phyloP scores from a whole-genome alignment of 2,329 filamentous ascomycete species.

The Cladosporium cucumerinum region DNA sequence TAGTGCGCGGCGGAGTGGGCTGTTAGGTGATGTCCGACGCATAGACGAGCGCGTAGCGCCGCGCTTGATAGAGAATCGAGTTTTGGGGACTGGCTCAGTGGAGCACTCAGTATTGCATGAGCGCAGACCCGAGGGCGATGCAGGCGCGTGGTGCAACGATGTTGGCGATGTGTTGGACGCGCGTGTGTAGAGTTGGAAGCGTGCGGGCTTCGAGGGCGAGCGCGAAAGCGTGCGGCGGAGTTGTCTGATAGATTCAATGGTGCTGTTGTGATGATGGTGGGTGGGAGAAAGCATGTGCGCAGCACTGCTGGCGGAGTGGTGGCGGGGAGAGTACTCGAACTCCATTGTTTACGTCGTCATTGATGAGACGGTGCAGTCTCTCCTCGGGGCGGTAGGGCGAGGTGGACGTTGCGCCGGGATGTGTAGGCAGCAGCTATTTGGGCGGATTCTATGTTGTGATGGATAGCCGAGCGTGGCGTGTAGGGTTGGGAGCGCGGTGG shows the following conservation, averaged over 20 bases:
- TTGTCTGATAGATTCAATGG: slow-evolving; percentile 78
- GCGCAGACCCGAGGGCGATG: slow-evolving; percentile 43
- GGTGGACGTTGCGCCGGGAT: not conserved
- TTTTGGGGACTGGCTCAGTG: slow-evolving; percentile 40
- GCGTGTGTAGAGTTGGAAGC: slow-evolving; percentile 62
- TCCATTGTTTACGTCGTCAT: slow-evolving; percentile 38
- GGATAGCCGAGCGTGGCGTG: not conserved
- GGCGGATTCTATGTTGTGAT: not conserved
- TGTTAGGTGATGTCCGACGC: slow-evolving; percentile 69
- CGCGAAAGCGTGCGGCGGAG: slow-evolving; percentile 83
- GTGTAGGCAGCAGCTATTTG: not conserved
- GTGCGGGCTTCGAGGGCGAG: slow-evolving; percentile 78
- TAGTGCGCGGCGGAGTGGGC: slow-evolving; percentile 75
- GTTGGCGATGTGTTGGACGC: slow-evolving; percentile 42
- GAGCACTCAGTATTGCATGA: slow-evolving; percentile 42
- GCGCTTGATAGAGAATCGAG: slow-evolving; percentile 39
- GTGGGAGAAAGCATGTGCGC: slow-evolving; percentile 85
- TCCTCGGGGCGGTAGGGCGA: not conserved
- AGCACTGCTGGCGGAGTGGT: slow-evolving; percentile 63
- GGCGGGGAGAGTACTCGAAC: slow-evolving; percentile 50
- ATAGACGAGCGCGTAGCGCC: slow-evolving; percentile 33
- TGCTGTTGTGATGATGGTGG: slow-evolving; percentile 25
- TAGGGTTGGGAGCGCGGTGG: not conserved
- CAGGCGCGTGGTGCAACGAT: slow-evolving; percentile 31
- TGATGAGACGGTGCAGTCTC: slow-evolving; percentile 7